Conservation (phyloP, 139 green algal genomes). For the Asterochloris sp. region DNA sequence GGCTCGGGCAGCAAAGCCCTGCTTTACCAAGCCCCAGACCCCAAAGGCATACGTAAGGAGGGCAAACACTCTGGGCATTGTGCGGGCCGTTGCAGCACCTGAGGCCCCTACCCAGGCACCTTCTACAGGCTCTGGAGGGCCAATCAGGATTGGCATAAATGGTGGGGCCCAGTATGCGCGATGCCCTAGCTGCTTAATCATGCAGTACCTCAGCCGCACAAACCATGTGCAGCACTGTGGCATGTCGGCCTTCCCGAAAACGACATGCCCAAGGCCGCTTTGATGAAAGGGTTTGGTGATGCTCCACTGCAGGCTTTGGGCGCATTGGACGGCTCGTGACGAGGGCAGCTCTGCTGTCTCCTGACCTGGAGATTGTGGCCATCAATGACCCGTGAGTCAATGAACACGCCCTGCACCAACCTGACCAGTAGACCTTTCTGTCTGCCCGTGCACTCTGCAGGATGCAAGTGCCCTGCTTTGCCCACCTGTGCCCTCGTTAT, state of each 20-base stretch:
- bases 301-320: constrained; percentile 71
- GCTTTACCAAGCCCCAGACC: too few species aligned
- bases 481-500: too few species aligned
- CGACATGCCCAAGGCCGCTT: neutral
- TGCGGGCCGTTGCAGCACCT: too few species aligned
- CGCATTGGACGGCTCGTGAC: constrained; percentile 83
- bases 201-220: neutral
- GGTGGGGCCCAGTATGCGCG: constrained; percentile 36
- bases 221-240: neutral
- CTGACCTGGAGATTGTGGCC: constrained; percentile 78
- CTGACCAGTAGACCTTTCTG: too few species aligned
- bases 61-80: too few species aligned
- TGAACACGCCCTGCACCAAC: too few species aligned
- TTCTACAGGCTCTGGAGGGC: constrained; percentile 23
- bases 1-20: too few species aligned
- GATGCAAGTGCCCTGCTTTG: too few species aligned
- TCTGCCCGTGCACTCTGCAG: too few species aligned
- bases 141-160: constrained; percentile 87
- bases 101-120: neutral
- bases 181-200: neutral
- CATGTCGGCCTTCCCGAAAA: too few species aligned
- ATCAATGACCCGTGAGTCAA: constrained; percentile 75
- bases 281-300: neutral
- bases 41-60: too few species aligned
- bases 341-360: constrained; percentile 27